phyloP scores from a whole-genome alignment of 305 asterid species.

The Rubia balearica region DNA sequence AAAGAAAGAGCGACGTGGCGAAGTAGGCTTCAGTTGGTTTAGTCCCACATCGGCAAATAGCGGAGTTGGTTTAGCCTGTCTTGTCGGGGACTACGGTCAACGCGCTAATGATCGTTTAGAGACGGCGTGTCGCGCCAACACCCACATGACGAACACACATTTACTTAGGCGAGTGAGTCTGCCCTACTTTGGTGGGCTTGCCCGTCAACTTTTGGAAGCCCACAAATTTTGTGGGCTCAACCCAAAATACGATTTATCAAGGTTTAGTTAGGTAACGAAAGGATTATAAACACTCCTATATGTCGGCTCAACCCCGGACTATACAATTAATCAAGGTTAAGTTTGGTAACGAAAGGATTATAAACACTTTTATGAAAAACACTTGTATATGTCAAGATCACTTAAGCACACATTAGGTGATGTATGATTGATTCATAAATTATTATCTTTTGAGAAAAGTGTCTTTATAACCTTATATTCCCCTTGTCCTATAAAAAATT shows the following conservation, averaged over 20 bases:
- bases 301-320: too few species aligned
- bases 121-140: slow-evolving; percentile 80
- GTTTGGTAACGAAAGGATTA: too few species aligned
- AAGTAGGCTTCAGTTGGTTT: slow-evolving; percentile 7
- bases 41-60: slow-evolving; percentile 18
- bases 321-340: too few species aligned
- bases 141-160: slow-evolving; percentile 52
- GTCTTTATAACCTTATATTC: not conserved
- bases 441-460: too few species aligned
- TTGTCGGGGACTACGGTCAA: slow-evolving; percentile 66
- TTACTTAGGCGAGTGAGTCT: slow-evolving; percentile 46
- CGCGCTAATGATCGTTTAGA: slow-evolving; percentile 55
- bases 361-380: too few species aligned
- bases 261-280: too few species aligned
- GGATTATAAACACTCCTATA: too few species aligned
- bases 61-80: slow-evolving; percentile 26
- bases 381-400: too few species aligned
- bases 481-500: too few species aligned
- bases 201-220: slow-evolving; percentile 83
- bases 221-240: slow-evolving; percentile 26
- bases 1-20: slow-evolving; percentile 19
- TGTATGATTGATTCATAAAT: too few species aligned
- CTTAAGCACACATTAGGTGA: too few species aligned
- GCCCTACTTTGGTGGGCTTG: slow-evolving; percentile 50
- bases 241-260: not conserved